Percentiles rank a stretch among this genome's conserved stretches.
Evolutionary conservation across 2,329 filamentous ascomycete species (phyloP).

Genomic region (Trichoderma gracile): DNA sequence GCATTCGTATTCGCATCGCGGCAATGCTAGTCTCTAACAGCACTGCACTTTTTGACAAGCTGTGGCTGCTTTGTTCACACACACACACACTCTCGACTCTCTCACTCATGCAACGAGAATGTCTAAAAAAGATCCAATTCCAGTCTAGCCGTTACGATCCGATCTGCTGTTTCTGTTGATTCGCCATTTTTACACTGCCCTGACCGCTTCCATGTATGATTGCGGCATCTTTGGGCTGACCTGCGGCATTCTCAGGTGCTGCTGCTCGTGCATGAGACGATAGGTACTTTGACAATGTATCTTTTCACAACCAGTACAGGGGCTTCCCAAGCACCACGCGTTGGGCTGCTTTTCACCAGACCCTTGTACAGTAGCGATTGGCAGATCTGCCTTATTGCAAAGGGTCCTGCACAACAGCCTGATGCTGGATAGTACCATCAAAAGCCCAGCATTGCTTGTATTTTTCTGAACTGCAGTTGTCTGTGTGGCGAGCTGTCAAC

Average conservation of each 20-base stretch:
- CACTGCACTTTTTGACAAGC: too few species aligned
- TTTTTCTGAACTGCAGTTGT: background rate
- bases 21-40: background rate
- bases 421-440: background rate
- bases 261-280: background rate
- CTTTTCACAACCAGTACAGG: background rate
- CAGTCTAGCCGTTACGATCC: background rate
- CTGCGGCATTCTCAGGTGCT: slow-evolving; percentile 9
- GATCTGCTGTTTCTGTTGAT: slow-evolving; percentile 2
- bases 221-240: background rate
- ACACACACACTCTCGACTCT: background rate
- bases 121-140: too few species aligned
- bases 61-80: background rate
- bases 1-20: slow-evolving; percentile 26
- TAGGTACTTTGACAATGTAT: background rate
- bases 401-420: background rate
- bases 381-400: background rate
- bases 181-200: background rate
- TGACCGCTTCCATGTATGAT: slow-evolving; percentile 15
- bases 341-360: background rate
- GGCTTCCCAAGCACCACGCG: slow-evolving; percentile 1
- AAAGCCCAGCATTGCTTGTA: background rate
- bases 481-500: background rate
- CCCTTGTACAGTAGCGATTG: background rate
- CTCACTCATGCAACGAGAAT: background rate